Base-by-base conservation (phyloP, 192 early-diverging fungal species). In the Dissophora globulifera region DNA sequence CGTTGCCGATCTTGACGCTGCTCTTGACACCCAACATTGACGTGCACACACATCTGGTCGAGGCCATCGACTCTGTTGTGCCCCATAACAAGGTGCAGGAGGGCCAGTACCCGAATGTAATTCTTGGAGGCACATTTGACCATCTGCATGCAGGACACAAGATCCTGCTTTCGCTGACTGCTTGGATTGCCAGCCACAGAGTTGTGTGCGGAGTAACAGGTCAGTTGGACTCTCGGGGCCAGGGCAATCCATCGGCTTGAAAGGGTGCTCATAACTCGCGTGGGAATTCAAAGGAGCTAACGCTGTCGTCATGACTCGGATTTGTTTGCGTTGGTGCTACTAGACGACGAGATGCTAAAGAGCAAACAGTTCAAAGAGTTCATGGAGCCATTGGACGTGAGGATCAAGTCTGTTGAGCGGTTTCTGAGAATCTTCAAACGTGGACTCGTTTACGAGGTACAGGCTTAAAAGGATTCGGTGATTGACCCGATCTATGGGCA, bases 61-160 rank as follows among this genome's bases (percentile, higher is more conserved):
- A 65, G 1, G 57, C 58, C 23, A 53, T 65, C 31, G 58, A 75
- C 26, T 47, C 45, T 20, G 27, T 15, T 27, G 38, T 65, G 22
- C 46, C 57, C 23, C 13, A 80, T 41, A 46, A 58, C 23, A 27
- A 50, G 2, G 66, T 75, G 10, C 46, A 61, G 9, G 51, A 58
- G 29, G 58, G 57, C 15, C 47, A 51, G 8, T 88, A 84, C 81
- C 63, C 76, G 20, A 59, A 83, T 69, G 91, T 91, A 1, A 90
- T 84, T 12, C 65, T 97, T 8, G 97, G 97, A 23, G 97, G 97
- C 16, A 98, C 97, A 19, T 99, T 99, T 84, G 97, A 99, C 79
- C 96, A 97, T 68, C 79, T 99, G 50, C 97, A 99, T 62, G 79
- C 87, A 1, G 97, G 96, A 11, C 97, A 99, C 78, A 95, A 97